phyloP scores from a whole-genome alignment of 805 yeast genomes.

The Barnettozyma pratensis region DNA sequence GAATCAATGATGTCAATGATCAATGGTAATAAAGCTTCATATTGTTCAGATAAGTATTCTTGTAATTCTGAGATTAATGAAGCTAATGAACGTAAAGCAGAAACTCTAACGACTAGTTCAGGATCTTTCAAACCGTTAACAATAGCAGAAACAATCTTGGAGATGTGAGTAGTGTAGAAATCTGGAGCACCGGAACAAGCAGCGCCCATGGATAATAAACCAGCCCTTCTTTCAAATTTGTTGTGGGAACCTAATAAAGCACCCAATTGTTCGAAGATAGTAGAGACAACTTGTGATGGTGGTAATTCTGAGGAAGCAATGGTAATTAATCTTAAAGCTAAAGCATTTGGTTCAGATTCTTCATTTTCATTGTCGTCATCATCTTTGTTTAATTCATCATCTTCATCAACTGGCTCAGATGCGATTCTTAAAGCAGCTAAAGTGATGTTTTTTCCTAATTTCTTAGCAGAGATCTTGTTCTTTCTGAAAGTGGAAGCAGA shows the following conservation, averaged over 20 bases:
- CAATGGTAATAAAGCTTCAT: slow-evolving; percentile 76
- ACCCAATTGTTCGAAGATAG: slow-evolving; percentile 63
- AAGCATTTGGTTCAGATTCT: slow-evolving; percentile 72
- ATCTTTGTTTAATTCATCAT: slow-evolving; percentile 67
- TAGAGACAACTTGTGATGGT: slow-evolving; percentile 84
- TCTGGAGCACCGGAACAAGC: slow-evolving; percentile 95
- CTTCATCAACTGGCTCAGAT: slow-evolving; percentile 77
- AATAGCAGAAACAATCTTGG: slow-evolving; percentile 66
- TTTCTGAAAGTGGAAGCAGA: slow-evolving; percentile 77
- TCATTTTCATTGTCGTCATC: slow-evolving; percentile 92
- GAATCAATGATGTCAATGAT: slow-evolving; percentile 83
- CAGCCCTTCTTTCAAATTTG: slow-evolving; percentile 81
- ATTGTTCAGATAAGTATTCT: slow-evolving; percentile 78
- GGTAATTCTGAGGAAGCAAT: slow-evolving; percentile 81
- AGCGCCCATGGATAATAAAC: slow-evolving; percentile 72
- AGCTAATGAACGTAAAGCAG: slow-evolving; percentile 78
- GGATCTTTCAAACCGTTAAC: slow-evolving; percentile 73
- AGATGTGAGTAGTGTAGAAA: slow-evolving; percentile 69
- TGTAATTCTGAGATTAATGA: slow-evolving; percentile 80
- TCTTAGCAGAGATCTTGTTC: slow-evolving; percentile 70
- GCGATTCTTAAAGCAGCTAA: slow-evolving; percentile 70
- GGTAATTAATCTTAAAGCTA: slow-evolving; percentile 77
- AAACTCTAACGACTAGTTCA: slow-evolving; percentile 70
- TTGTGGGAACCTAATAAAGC: slow-evolving; percentile 56
- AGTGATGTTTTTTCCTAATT: slow-evolving; percentile 79